phyloP scores from a whole-genome alignment of 768 basidiomycete species.

The Calocybe indica region DNA sequence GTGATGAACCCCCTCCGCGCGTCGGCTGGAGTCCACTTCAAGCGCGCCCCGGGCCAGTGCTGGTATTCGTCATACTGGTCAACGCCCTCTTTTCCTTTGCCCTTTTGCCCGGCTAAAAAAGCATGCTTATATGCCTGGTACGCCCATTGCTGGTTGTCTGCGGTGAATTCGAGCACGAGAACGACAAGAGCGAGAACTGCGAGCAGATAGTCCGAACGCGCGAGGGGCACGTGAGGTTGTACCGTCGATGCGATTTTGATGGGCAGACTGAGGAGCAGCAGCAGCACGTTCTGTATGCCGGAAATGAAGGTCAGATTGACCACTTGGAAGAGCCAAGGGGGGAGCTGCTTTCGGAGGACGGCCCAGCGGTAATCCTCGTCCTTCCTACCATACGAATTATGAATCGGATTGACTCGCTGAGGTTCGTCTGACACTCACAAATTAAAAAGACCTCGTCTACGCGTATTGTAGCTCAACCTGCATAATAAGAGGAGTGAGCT shows the following conservation, averaged over 20 bases:
- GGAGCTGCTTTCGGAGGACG: slow-evolving; percentile 54
- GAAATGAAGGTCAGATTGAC: slow-evolving; percentile 65
- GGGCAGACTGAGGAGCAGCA: slow-evolving; percentile 67
- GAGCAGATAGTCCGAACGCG: slow-evolving; percentile 57
- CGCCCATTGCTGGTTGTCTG: slow-evolving; percentile 90
- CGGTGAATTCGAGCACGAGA: slow-evolving; percentile 68
- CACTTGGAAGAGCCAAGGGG: slow-evolving; percentile 38
- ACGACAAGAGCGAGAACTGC: slow-evolving; percentile 50
- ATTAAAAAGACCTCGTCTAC: slow-evolving; percentile 74
- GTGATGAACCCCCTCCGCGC: slow-evolving; percentile 79
- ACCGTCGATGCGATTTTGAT: slow-evolving; percentile 46
- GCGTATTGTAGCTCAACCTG: slow-evolving; percentile 77
- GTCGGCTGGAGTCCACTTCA: slow-evolving; percentile 64
- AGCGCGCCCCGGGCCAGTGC: slow-evolving; percentile 62
- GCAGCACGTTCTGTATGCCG: slow-evolving; percentile 72
- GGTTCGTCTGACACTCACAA: slow-evolving; percentile 36
- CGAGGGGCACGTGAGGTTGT: slow-evolving; percentile 47
- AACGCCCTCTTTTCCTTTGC: slow-evolving; percentile 18
- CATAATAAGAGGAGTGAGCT: slow-evolving; percentile 3
- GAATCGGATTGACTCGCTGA: not conserved
- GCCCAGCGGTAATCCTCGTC: slow-evolving; percentile 95
- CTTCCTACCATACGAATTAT: slow-evolving; percentile 31
- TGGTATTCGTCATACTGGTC: slow-evolving; percentile 34
- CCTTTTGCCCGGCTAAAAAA: slow-evolving; percentile 25
- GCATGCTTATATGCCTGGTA: slow-evolving; percentile 76